These are phyloP conservation scores for Linnemannia exigua DNA, from an alignment of 192 early-diverging fungal genomes.

Conservation along the genomic window DNA sequence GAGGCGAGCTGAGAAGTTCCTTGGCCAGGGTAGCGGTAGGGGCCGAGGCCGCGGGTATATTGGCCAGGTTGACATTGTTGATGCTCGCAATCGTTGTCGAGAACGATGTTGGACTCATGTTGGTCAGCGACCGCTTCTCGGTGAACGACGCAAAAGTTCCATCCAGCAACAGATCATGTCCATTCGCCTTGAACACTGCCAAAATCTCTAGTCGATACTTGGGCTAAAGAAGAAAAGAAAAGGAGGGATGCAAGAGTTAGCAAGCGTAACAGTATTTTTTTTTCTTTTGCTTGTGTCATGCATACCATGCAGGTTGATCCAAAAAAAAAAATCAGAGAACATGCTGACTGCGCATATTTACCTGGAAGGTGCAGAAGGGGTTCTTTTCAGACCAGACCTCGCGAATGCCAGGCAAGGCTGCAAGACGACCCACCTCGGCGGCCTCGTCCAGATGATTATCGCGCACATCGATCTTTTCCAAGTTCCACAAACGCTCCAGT, in stretches of 20 bases:
- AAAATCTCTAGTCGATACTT: conserved; percentile 64
- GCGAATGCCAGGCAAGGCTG: conserved; percentile 61
- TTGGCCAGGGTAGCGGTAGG: conserved; percentile 22
- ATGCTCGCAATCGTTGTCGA: conserved; percentile 22
- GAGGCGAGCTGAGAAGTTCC: conserved; percentile 9
- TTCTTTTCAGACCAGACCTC: conserved; percentile 70
- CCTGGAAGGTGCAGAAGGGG: conserved; percentile 65
- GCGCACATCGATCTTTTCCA: conserved; percentile 69
- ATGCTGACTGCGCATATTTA: conserved; percentile 22
- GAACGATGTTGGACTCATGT: conserved; percentile 33
- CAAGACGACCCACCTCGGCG: conserved; percentile 65
- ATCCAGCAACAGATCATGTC: conserved; percentile 60
- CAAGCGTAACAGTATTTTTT: neutral
- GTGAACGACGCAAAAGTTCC: conserved; percentile 60
- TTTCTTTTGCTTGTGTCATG: neutral
- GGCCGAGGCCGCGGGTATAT: conserved; percentile 38
- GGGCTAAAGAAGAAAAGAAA: conserved; percentile 29
- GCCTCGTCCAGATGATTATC: conserved; percentile 67
- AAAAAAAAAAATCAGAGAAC: conserved; percentile 5
- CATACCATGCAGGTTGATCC: neutral
- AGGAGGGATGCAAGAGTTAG: neutral
- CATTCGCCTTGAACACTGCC: conserved; percentile 50
- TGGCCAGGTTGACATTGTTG: conserved; percentile 40
- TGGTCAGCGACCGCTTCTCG: conserved; percentile 46
- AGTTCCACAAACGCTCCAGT: conserved; percentile 67